Evolutionary conservation across 176 grass and related monocot species (phyloP), one percentile per base, ranked within the genome.

Genomic region (Musa troglodytarum): DNA sequence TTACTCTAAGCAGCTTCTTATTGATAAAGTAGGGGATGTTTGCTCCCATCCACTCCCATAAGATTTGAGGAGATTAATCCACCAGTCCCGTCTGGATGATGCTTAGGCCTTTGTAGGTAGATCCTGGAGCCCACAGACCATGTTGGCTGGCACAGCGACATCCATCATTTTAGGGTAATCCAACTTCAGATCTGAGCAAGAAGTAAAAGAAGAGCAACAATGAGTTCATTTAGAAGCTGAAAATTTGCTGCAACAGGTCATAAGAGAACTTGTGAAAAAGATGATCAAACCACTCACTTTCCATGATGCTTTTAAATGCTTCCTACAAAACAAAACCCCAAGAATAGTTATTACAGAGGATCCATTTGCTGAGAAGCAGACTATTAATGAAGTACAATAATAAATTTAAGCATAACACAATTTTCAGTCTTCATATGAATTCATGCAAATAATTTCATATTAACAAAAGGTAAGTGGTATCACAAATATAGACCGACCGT

Each of bases 161-260:
- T 94, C 91, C 1, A 99, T 99, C 86, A 94, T 91, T 86, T 91
- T 99, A 59, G 95, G 95, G 78, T 92, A 94, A 66, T 82, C 2
- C 85, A 99, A 77, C 54, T 92, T 94, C 69, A 99, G 79, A 83
- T 86, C 95, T 99, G 88, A 9, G 15, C 24, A 87, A 55, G 52
- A 74, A 81, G 50, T 73, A n/a, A 90, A 34, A 19, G 77, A 26
- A 74, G 1, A 15, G 11, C 8, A 3, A 34, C 1, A 68, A 0
- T 5, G 15, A 1, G 19, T 24, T 26, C 10, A 19, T 16, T 55
- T 25, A 62, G 12, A 14, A 56, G 55, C 22, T 2, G 11, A 28
- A 23, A 72, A 8, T 11, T 15, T 24, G 10, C 15, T 6, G 53
- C 43, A 21, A 61, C 23, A 12, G 22, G 1, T 52, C 53, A 8